These are phyloP conservation scores for Beta vulgaris DNA, from an alignment of 148 eudicot genomes.

Conservation along the genomic window DNA sequence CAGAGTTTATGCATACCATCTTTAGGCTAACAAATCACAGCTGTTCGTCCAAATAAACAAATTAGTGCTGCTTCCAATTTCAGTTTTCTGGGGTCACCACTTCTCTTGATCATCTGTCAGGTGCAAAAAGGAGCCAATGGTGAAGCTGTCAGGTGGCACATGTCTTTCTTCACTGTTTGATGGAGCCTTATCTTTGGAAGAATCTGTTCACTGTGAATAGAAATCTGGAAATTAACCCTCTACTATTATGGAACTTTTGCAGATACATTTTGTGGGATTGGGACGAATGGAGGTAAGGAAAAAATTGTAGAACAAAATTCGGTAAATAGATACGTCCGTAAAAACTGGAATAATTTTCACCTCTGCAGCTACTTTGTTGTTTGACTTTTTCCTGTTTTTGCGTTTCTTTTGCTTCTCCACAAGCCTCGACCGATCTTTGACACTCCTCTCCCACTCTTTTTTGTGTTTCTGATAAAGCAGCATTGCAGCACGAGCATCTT, in stretches of 20 bases:
- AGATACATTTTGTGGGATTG: background rate
- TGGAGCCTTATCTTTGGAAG: background rate
- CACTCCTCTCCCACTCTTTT: slow-evolving; percentile 71
- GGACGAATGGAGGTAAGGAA: background rate
- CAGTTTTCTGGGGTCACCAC: slow-evolving; percentile 17
- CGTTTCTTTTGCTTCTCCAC: slow-evolving; percentile 73
- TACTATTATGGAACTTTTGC: background rate
- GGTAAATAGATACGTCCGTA: slow-evolving; percentile 6
- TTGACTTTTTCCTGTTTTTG: slow-evolving; percentile 47
- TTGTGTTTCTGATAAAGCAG: slow-evolving; percentile 71
- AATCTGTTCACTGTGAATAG: background rate
- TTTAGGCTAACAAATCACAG: slow-evolving; percentile 3
- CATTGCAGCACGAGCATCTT: slow-evolving; percentile 98
- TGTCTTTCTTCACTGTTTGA: background rate
- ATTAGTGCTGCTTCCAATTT: slow-evolving; percentile 24
- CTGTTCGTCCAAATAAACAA: background rate
- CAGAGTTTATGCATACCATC: background rate
- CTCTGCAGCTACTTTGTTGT: slow-evolving; percentile 13
- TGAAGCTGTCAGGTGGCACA: background rate
- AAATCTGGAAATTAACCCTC: background rate
- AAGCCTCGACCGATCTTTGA: slow-evolving; percentile 54
- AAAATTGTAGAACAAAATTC: background rate
- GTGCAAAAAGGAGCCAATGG: slow-evolving; percentile 19
- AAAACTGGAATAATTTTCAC: background rate
- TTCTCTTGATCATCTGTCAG: slow-evolving; percentile 3